Evolutionary conservation across 495 filamentous ascomycete species (phyloP), one percentile per base, ranked within the genome.

Genomic region (Penicillium coprophilum): DNA sequence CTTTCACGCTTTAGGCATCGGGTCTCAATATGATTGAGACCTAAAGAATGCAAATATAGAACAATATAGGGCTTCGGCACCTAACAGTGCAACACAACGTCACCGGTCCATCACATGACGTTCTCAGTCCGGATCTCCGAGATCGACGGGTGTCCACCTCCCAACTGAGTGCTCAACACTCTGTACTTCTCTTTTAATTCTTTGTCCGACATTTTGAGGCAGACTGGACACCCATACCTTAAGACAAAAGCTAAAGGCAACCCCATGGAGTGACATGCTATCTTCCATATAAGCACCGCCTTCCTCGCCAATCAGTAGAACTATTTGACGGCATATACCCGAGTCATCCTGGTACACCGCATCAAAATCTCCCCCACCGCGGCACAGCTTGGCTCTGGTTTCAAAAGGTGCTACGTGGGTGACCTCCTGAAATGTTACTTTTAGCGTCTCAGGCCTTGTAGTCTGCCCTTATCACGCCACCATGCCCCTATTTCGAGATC

Each of bases 401-500:
- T 49, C 32, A 36, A 59, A 48, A 55, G 32, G 46, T 48, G 34
- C 59, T 63, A 64, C 66, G 27, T 66, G 32, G 40, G 55, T 49
- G 54, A 43, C 41, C 53, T 53, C 46, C 41, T 67, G 66, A 57
- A 49, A 66, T 67, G 66, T 62, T 41, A 46, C 24, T 20, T 21
- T 61, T 50, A 39, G 41, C 45, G 32, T 53, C 50, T 54, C 34
- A 57, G 50, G 47, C 46, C 56, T 56, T 53, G 50, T 63, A 66
- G 55, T 53, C 50, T 39, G 36, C 15, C 31, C 41, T 23, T 48
- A 48, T 45, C 46, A 50, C 52, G 62, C 61, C 55, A 74, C 41
- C 46, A 77, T 77, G 74, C 74, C 74, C 52, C 69, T 74, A 19
- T 75, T 77, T 53, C 69, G 69, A 34, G 67, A 74, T 56, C 67